Evolutionary conservation across 345 rosid species (phyloP), one percentile per base, ranked within the genome.

Genomic region (Kandelia obovata): DNA sequence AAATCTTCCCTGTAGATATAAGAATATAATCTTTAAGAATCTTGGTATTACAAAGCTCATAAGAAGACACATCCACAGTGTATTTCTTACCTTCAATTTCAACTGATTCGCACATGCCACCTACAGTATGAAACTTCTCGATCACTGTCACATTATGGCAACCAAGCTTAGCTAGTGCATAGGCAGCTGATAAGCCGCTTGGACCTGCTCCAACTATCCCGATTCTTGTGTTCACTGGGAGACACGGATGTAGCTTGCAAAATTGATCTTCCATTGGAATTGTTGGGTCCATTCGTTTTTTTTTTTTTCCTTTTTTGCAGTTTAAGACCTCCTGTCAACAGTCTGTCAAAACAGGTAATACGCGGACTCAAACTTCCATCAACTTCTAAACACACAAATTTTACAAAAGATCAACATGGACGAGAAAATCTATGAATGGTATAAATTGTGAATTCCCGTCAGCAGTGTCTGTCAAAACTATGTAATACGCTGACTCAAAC

Each of bases 21-120:
- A 53, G 20, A 15, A 64, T 46, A 56, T 19, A 28, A 25, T 58
- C 23, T 62, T 62, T 32, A 51, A 21, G 58, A 32, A 8, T 5
- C 9, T 26, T 26, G 7, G 31, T 6, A 57, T 35, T 9, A 39
- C 28, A 57, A 28, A 4, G 23, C 17, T 30, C 10, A 20, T 31
- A 16, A 3, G 20, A 19, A 3, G 26, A 39, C 28, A 11, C 5
- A 53, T 2, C 39, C 28, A 39, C 62, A 46, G 20, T 51, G 35
- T n/a, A 16, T 16, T 49, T 9, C 66, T 15, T 80, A 85, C 92
- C 90, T 85, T 84, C 86, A 63, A 88, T 82, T 64, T 84, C 87
- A 7, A 84, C 83, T 0, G 92, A 88, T 75, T 88, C 92, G 58
- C 92, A 88, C 92, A 86, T 81, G 68, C 92, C 92, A 39, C 82